Evolutionary conservation across 495 filamentous ascomycete genomes (phyloP).

Genomic region (Friedmanniomyces simplex): DNA sequence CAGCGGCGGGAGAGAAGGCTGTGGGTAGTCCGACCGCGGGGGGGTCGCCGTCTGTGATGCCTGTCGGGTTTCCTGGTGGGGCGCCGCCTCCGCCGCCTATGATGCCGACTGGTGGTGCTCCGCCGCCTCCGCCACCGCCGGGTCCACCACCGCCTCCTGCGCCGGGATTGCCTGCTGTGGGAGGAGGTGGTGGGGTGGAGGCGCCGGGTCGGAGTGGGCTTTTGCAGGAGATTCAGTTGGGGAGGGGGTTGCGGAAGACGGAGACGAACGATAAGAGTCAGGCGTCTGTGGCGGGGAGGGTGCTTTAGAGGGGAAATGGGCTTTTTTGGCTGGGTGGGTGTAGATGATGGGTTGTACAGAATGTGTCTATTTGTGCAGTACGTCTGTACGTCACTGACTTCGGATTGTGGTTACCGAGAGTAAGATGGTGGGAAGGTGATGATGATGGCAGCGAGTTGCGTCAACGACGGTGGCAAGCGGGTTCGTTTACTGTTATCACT

Average conservation of each 20-base stretch:
- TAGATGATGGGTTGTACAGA: too few relatives aligned
- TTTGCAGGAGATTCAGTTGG: slow-evolving; percentile 69
- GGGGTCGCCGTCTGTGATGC: slow-evolving; percentile 17
- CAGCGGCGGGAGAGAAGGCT: neutral
- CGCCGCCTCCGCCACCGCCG: slow-evolving; percentile 40
- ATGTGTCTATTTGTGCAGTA: too few relatives aligned
- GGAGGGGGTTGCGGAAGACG: slow-evolving; percentile 67
- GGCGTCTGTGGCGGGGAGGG: slow-evolving; percentile 58
- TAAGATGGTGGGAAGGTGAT: too few relatives aligned
- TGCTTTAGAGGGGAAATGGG: slow-evolving; percentile 33
- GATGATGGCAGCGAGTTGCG: too few relatives aligned
- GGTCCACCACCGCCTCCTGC: slow-evolving; percentile 41
- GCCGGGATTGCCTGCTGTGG: slow-evolving; percentile 23
- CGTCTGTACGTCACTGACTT: too few relatives aligned
- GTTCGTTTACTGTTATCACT: too few relatives aligned
- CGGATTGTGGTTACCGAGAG: too few relatives aligned
- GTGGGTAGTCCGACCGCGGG: slow-evolving; percentile 24
- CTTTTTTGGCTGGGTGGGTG: neutral
- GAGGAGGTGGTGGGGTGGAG: slow-evolving; percentile 25
- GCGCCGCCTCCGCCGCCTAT: slow-evolving; percentile 44
- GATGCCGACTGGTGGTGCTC: slow-evolving; percentile 41
- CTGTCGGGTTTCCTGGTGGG: slow-evolving; percentile 11
- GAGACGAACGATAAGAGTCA: slow-evolving; percentile 75
- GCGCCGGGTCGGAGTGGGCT: slow-evolving; percentile 46
- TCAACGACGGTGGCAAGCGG: too few relatives aligned